Evolutionary conservation across 2,329 filamentous ascomycete species (phyloP).

Genomic region (Curvularia verruculosa): DNA sequence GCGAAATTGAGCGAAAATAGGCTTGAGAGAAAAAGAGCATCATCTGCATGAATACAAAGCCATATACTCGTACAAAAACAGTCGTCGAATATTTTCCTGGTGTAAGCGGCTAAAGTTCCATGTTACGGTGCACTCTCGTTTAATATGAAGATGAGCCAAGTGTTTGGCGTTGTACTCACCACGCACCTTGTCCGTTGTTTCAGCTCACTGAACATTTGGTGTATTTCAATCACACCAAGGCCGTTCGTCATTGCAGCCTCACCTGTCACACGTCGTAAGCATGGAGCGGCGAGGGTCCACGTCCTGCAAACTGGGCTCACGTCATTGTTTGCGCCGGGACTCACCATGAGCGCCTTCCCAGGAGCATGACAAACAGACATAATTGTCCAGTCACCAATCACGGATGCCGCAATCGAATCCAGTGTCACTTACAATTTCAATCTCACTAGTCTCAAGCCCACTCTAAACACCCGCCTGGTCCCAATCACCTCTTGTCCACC

Average conservation of each 20-base stretch:
- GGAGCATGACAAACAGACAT: slow-evolving; percentile 14
- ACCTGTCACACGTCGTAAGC: background rate
- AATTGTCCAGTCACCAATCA: slow-evolving; percentile 3
- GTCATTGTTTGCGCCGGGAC: slow-evolving; percentile 10
- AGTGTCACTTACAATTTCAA: background rate
- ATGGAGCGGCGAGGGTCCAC: background rate
- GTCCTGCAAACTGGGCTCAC: slow-evolving; percentile 3
- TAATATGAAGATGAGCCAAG: background rate
- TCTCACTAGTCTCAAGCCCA: background rate
- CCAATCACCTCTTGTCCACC: background rate
- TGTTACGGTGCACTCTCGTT: background rate
- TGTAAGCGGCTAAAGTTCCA: background rate
- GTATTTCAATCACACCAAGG: background rate
- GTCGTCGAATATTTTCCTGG: background rate
- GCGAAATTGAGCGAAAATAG: background rate
- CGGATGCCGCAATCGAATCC: background rate
- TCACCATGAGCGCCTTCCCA: slow-evolving; percentile 15
- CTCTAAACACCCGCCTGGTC: background rate
- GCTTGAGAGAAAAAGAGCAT: background rate
- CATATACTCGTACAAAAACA: background rate
- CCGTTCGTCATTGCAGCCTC: background rate
- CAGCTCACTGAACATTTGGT: background rate
- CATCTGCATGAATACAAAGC: background rate
- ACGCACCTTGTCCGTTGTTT: background rate
- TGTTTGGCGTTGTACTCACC: background rate